Evolutionary conservation across 352 stramenopile species (phyloP).

Genomic region (Phytopythium helicoides): DNA sequence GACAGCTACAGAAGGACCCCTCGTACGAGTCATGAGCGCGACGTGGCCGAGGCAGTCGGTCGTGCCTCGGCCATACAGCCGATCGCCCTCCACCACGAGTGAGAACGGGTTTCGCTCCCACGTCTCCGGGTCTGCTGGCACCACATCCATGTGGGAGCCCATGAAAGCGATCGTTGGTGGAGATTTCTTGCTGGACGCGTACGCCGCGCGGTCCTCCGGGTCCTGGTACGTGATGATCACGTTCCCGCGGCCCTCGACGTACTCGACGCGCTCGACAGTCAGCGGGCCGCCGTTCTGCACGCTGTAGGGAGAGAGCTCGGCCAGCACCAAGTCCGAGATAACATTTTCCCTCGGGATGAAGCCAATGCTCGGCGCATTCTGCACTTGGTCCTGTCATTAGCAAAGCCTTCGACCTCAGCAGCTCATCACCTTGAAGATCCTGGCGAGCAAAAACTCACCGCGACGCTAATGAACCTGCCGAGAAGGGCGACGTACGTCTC

Average conservation of each 20-base stretch:
- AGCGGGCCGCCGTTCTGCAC: slow-evolving; percentile 67
- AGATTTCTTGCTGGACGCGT: slow-evolving; percentile 16
- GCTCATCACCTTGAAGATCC: too few relatives aligned
- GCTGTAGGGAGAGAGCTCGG: slow-evolving; percentile 67
- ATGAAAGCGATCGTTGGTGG: slow-evolving; percentile 66
- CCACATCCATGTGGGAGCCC: slow-evolving; percentile 86
- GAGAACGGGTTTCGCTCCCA: slow-evolving; percentile 84
- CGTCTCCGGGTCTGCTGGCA: slow-evolving; percentile 80
- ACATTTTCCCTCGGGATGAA: slow-evolving; percentile 76
- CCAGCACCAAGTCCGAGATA: slow-evolving; percentile 76
- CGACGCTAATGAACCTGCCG: slow-evolving; percentile 71
- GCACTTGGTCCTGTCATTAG: slow-evolving; percentile 41
- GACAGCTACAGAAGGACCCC: too few relatives aligned
- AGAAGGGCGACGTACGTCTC: slow-evolving; percentile 3
- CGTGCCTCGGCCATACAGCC: slow-evolving; percentile 84
- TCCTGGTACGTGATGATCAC: slow-evolving; percentile 85
- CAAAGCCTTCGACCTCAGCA: not conserved
- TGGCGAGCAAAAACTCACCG: slow-evolving; percentile 22
- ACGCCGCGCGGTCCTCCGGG: slow-evolving; percentile 12
- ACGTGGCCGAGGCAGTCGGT: slow-evolving; percentile 90
- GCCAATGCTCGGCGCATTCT: slow-evolving; percentile 45
- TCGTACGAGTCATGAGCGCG: slow-evolving; percentile 67
- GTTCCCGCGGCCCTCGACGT: slow-evolving; percentile 72
- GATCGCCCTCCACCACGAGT: slow-evolving; percentile 79
- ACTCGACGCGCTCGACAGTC: slow-evolving; percentile 63